These are phyloP conservation scores for Cercospora zeae-maydis DNA, from an alignment of 2,329 filamentous ascomycete species.

Conservation along the genomic window DNA sequence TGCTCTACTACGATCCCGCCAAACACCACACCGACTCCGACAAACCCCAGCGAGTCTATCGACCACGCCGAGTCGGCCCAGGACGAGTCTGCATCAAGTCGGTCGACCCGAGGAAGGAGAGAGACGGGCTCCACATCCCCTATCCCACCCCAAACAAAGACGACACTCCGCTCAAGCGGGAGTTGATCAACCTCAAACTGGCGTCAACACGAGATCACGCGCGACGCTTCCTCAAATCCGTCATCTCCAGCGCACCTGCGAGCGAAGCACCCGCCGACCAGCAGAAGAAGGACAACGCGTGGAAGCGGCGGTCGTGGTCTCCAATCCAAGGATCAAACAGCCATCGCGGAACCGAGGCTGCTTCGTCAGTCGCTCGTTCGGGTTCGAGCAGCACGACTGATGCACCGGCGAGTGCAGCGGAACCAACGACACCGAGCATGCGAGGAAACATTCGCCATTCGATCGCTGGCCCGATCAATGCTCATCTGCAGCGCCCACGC, in stretches of 20 bases:
- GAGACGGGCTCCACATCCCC: constrained; percentile 21
- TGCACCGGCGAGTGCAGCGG: background rate
- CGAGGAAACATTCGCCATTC: constrained; percentile 40
- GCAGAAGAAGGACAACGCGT: constrained; percentile 18
- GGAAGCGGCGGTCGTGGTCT: constrained; percentile 34
- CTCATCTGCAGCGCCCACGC: constrained; percentile 40
- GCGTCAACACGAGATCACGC: constrained; percentile 49
- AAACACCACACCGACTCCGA: constrained; percentile 21
- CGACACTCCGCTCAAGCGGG: constrained; percentile 15
- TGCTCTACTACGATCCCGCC: constrained; percentile 27
- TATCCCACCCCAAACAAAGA: constrained; percentile 16
- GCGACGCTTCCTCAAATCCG: constrained; percentile 48
- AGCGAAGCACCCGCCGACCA: constrained; percentile 7
- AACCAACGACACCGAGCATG: constrained; percentile 33
- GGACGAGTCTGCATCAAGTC: constrained; percentile 57
- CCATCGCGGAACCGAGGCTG: constrained; percentile 22
- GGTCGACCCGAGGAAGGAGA: constrained; percentile 45
- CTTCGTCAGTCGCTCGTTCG: background rate
- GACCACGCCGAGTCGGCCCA: constrained; percentile 52
- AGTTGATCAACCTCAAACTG: constrained; percentile 44
- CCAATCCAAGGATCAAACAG: constrained; percentile 27
- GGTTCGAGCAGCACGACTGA: constrained; percentile 10
- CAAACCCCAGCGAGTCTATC: constrained; percentile 41
- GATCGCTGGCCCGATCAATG: constrained; percentile 39
- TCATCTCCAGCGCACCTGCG: constrained; percentile 35